Evolutionary conservation across 148 eudicot species (phyloP), one percentile per base, ranked within the genome.

Genomic region (Mesembryanthemum crystallinum): DNA sequence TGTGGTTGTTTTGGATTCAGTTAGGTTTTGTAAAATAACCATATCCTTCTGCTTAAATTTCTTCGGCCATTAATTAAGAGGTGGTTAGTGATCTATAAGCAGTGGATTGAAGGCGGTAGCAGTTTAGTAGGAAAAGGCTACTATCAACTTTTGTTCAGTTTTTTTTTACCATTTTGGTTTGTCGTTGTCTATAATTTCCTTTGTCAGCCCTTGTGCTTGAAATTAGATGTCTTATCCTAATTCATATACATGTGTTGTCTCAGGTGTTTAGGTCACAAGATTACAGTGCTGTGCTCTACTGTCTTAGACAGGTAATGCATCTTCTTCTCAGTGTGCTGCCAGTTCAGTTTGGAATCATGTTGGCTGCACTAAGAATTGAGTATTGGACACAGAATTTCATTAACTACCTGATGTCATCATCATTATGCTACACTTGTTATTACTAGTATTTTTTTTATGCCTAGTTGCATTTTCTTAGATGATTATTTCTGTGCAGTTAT

Each of bases 241-340:
- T 61, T 35, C 21, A n/a, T 24, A 14, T 29, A 23, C 65, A 25
- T 24, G 27, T 25, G 17, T 7, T 52, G 55, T 24, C 63, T 72
- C 83, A 91, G 98, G 88, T 94, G 69, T 94, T 94, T 87, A 90
- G 98, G 85, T 94, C 98, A n/a, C 96, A 90, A 73, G 98, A 94
- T 65, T 94, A 94, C 82, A 94, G 81, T 73, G 94, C 97, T 0
- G 97, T 94, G 18, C 89, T 90, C 30, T 94, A 89, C 84, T 94
- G 98, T 75, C 93, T 94, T 72, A 88, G 89, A 83, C 93, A 94
- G 98, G 97, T 94, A 74, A 79, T 67, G 25, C 65, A 59, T 63
- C 71, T 65, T 11, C 30, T 60, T 49, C 7, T 30, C 21, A 32
- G 9, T 54, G 5, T 73, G 23, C n/a, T 61, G 21, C 20, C 47